Evolutionary conservation across 805 yeast species (phyloP), one percentile per base, ranked within the genome.

Genomic region (Schizosaccharomyces cryophilus): DNA sequence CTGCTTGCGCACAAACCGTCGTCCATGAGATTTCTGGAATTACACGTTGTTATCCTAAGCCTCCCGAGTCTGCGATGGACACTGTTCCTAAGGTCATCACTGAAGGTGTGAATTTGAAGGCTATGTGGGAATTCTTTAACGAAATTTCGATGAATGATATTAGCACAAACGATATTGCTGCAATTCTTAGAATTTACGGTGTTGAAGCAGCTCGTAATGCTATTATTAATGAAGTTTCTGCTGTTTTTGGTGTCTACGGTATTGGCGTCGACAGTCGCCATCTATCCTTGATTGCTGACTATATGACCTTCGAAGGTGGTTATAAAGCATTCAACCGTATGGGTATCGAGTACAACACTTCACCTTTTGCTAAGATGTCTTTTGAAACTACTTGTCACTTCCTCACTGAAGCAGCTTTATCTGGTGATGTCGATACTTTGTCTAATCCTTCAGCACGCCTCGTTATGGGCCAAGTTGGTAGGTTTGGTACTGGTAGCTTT

Each of bases 131-230:
- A 61, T 95, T 90, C 73, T 90, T 87, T 65, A 88, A 85, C 65
- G 88, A 93, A 73, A 80, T 93, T 66, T 85, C 89, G 68, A 95
- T 90, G 64, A 85, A 93, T 70, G 84, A 83, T 62, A 86, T 93
- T 67, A 78, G 85, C 1, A 88, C 96, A 7, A 93, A 93, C 77
- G 98, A 93, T 73, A 83, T 93, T 66, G 82, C 86, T 48, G 87
- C 96, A 19, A 95, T 93, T 2, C 77, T 94, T 68, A 79, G 77
- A 66, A 87, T 95, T 0, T 93, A 93, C 68, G 99, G 99, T 72
- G 98, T 90, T 61, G 99, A 94, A 74, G 98, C 98, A 59, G 99
- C 99, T 24, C 81, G 98, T 73, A 87, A 88, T 72, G 93, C 98
- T 42, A 86, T 93, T 75, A 97, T 88, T 38, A 84, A 87, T 68